These are phyloP conservation scores for Xylaria arbuscula DNA, from an alignment of 2,329 filamentous ascomycete genomes.

Conservation along the genomic window DNA sequence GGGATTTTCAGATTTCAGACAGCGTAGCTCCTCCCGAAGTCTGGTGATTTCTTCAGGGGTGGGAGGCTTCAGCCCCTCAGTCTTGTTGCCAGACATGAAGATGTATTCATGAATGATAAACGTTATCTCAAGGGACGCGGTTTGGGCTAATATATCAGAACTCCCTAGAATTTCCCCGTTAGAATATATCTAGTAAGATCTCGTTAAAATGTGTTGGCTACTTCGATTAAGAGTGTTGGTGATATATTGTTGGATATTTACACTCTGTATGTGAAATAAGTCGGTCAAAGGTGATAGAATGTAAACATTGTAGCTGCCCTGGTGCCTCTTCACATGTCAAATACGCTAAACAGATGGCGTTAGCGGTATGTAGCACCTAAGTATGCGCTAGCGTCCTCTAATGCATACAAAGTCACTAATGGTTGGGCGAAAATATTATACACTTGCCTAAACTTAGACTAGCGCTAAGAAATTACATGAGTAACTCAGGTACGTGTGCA, in stretches of 20 bases:
- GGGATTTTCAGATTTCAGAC: slow-evolving; percentile 2
- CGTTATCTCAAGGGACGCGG: not conserved
- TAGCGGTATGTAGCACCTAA: not conserved
- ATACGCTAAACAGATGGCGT: not conserved
- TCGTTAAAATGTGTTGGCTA: too few species aligned
- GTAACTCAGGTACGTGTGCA: not conserved
- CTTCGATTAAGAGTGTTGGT: slow-evolving; percentile 2
- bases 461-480: not conserved
- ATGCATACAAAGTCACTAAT: not conserved
- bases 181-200: not conserved
- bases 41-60: slow-evolving; percentile 20
- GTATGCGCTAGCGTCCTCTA: not conserved
- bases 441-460: not conserved
- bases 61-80: slow-evolving; percentile 6
- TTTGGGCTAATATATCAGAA: not conserved
- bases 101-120: not conserved
- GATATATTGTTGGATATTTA: not conserved
- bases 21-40: slow-evolving; percentile 30
- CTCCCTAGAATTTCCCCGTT: too few species aligned
- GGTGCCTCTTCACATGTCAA: not conserved
- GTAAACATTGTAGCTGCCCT: slow-evolving; percentile 22
- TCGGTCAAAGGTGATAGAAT: not conserved
- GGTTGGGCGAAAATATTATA: not conserved
- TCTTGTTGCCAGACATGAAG: slow-evolving; percentile 18
- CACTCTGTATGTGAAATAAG: not conserved